These are phyloP conservation scores for Fonsecaea erecta DNA, from an alignment of 2,329 filamentous ascomycete genomes.

Conservation along the genomic window DNA sequence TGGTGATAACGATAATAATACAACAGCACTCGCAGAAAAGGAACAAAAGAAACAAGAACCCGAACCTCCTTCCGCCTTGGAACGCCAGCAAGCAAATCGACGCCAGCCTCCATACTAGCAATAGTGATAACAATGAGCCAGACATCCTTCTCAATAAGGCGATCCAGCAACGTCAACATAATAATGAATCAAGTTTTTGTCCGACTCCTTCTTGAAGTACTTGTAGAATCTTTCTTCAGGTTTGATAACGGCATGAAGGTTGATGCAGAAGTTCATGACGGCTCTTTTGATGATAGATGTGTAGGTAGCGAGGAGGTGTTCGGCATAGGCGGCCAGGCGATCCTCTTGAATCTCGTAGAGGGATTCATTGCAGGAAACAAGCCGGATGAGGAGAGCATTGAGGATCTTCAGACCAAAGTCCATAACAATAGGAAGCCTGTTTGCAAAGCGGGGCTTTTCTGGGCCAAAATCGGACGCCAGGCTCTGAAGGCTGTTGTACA, in stretches of 20 bases:
- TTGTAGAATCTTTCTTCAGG: slow-evolving; percentile 33
- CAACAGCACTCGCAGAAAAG: slow-evolving; percentile 5
- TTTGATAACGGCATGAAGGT: slow-evolving; percentile 33
- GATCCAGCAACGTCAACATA: slow-evolving; percentile 26
- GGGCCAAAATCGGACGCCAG: slow-evolving; percentile 31
- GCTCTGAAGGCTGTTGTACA: slow-evolving; percentile 29
- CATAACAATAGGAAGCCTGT: slow-evolving; percentile 30
- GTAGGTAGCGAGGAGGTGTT: slow-evolving; percentile 30
- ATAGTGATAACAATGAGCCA: background rate
- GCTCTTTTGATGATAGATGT: slow-evolving; percentile 30
- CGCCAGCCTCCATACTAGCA: background rate
- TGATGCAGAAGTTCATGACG: slow-evolving; percentile 30
- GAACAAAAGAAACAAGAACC: background rate
- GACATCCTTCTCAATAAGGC: background rate
- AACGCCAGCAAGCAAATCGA: background rate
- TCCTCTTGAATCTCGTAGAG: slow-evolving; percentile 33
- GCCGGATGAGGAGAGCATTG: slow-evolving; percentile 22
- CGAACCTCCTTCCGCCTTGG: background rate
- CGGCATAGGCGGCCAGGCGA: slow-evolving; percentile 27
- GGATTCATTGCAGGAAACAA: slow-evolving; percentile 15
- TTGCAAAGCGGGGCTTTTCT: slow-evolving; percentile 26
- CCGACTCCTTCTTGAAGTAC: slow-evolving; percentile 33
- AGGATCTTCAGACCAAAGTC: slow-evolving; percentile 32
- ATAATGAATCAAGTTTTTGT: slow-evolving; percentile 36
- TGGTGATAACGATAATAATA: slow-evolving; percentile 23